Conservation (phyloP, 768 basidiomycete genomes). For the Rubroboletus satanas region DNA sequence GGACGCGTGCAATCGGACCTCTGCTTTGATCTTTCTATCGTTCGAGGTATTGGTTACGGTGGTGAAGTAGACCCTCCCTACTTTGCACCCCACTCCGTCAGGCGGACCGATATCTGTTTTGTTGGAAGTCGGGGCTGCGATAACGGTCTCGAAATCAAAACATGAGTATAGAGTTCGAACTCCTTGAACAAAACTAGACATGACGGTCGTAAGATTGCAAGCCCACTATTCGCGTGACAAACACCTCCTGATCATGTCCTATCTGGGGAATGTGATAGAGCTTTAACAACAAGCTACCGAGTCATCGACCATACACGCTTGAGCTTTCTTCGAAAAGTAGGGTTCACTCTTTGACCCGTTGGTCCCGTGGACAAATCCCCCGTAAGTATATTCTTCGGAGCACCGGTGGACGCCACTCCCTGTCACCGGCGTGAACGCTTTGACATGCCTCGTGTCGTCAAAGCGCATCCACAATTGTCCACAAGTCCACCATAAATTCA, state of each 20-base stretch:
- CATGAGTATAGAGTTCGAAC: neutral
- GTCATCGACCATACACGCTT: neutral
- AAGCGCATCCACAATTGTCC: slow-evolving; percentile 27
- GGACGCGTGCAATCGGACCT: neutral
- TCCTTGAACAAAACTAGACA: neutral
- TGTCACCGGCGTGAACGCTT: slow-evolving; percentile 9
- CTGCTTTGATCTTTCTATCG: neutral
- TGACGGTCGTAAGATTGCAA: neutral
- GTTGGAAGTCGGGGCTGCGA: neutral
- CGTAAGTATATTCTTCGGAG: slow-evolving; percentile 1
- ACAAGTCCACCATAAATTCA: slow-evolving; percentile 14
- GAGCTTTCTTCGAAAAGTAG: neutral
- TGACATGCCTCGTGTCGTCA: slow-evolving; percentile 27
- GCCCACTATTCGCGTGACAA: neutral
- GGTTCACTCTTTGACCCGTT: neutral
- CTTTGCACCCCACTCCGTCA: neutral
- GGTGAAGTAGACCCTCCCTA: neutral
- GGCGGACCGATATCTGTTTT: neutral
- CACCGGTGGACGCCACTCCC: slow-evolving; percentile 11
- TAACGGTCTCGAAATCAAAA: neutral
- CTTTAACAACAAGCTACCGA: neutral
- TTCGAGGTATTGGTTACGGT: too few relatives aligned
- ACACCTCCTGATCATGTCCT: neutral
- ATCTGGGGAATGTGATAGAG: neutral
- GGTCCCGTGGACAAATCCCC: neutral